Conservation (phyloP, 164 flowering plant genomes). For the Umbilicus rupestris region DNA sequence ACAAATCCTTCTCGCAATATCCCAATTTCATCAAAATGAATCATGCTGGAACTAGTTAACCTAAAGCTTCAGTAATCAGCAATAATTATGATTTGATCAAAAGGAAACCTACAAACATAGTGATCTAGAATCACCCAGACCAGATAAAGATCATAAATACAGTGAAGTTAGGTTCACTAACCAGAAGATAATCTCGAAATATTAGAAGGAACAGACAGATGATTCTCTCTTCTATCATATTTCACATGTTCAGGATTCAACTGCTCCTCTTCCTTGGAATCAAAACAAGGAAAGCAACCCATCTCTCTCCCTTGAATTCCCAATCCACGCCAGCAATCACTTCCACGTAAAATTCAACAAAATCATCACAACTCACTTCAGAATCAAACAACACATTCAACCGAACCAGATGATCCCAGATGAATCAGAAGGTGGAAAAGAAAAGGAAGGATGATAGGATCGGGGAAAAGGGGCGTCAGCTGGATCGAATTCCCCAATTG, state of each 20-base stretch:
- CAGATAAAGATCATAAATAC: constrained; percentile 25
- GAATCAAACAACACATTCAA: neutral
- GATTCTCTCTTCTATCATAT: constrained; percentile 18
- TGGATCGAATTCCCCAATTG: too few species aligned
- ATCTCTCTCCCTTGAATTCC: constrained; percentile 12
- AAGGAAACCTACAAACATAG: neutral
- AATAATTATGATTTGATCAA: neutral
- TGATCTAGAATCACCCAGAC: constrained; percentile 16
- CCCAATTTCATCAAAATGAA: neutral
- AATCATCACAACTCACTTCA: neutral
- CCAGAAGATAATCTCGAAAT: constrained; percentile 55
- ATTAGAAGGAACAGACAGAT: constrained; percentile 23
- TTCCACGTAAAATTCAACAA: neutral
- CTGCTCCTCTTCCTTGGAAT: constrained; percentile 31
- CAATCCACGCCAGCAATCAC: neutral
- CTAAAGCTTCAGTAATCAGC: too few species aligned
- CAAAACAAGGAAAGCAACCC: constrained; percentile 47
- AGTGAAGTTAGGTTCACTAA: constrained; percentile 15
- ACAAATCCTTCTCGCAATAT: neutral
- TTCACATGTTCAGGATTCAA: constrained; percentile 16
- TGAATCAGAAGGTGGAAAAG: neutral
- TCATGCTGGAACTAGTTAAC: neutral
- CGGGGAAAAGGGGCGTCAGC: neutral
- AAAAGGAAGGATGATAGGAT: neutral
- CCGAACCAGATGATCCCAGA: neutral